Base-by-base conservation (phyloP, 306 rosid species). In the Dryas alaskensis region DNA sequence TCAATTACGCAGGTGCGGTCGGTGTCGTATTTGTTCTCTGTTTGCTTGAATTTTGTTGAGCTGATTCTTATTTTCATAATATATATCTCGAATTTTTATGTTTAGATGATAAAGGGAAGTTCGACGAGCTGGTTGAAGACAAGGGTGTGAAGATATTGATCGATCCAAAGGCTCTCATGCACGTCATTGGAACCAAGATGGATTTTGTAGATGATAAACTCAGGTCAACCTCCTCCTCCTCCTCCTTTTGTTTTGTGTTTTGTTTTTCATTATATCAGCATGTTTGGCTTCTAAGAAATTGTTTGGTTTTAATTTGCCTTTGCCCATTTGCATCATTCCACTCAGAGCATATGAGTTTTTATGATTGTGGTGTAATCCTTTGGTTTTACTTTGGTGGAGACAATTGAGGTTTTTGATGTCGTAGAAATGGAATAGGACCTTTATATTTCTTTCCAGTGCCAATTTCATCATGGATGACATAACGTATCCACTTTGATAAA, bases 111-210 rank as follows among this genome's bases (percentile, higher is more conserved):
- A 94, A 94, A 53, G 98, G 92, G 65, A 94, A 89, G 77, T 94
- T 89, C 62, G 98, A 94, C 50, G 98, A 91, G 81, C 71, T 94
- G 85, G 76, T 94, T 69, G 97, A 94, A 69, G 98, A 94, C 79
- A 89, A 94, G 76, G 96, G 91, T 39, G 97, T 94, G 69, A 94
- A 88, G 87, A 81, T 94, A 76, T 79, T 94, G 87, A 87, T 94
- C 65, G 97, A 94, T 73, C 96, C 97, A 0, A 94, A 92, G 87
- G 98, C 98, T 59, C 92, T 94, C 49, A 94, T 94, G 97, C 98
- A 94, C 77, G 98, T 92, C 6, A 86, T 94, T 78, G 97, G 98
- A 75, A 94, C 98, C 19, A 87, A 89, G 81, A 94, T 94, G 97
- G 98, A 94, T 83, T 94, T 94, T 65, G 90, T 94, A 9, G 97